Conservation (phyloP, 2,329 filamentous ascomycete genomes). For the Fusarium mangiferae region DNA sequence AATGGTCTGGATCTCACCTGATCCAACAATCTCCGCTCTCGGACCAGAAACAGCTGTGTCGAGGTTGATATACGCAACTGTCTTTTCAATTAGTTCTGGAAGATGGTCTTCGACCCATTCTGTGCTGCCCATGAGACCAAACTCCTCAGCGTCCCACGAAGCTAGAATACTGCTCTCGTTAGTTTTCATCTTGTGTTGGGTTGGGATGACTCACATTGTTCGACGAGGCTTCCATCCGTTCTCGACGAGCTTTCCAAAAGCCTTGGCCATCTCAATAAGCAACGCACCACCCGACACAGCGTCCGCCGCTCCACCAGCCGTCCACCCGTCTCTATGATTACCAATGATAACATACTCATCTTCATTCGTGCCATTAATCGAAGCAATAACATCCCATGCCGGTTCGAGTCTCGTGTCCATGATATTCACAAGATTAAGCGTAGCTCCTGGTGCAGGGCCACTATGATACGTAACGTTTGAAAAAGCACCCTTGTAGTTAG, state of each 20-base stretch:
- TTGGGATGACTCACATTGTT: conserved; percentile 50
- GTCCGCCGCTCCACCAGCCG: conserved; percentile 62
- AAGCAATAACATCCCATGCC: conserved; percentile 51
- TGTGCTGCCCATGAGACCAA: conserved; percentile 28
- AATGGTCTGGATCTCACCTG: conserved; percentile 34
- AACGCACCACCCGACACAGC: conserved; percentile 62
- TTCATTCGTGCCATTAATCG: conserved; percentile 54
- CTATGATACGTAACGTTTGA: conserved; percentile 27
- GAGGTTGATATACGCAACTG: conserved; percentile 58
- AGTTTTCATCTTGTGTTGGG: neutral
- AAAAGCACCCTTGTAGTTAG: conserved; percentile 29
- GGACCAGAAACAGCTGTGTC: conserved; percentile 60
- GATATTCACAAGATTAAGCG: conserved; percentile 4
- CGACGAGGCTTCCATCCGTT: conserved; percentile 63
- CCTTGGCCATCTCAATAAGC: conserved; percentile 60
- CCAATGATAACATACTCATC: conserved; percentile 59
- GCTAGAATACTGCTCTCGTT: conserved; percentile 4
- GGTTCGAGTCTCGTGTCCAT: conserved; percentile 30
- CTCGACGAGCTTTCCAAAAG: conserved; percentile 57
- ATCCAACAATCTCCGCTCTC: conserved; percentile 48
- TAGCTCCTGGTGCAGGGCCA: conserved; percentile 23
- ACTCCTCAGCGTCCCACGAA: conserved; percentile 30
- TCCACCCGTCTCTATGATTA: conserved; percentile 66
- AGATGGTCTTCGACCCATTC: conserved; percentile 32
- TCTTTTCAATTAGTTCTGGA: conserved; percentile 19